Evolutionary conservation across 805 yeast genomes (phyloP).

Genomic region (Barnettozyma sp.): DNA sequence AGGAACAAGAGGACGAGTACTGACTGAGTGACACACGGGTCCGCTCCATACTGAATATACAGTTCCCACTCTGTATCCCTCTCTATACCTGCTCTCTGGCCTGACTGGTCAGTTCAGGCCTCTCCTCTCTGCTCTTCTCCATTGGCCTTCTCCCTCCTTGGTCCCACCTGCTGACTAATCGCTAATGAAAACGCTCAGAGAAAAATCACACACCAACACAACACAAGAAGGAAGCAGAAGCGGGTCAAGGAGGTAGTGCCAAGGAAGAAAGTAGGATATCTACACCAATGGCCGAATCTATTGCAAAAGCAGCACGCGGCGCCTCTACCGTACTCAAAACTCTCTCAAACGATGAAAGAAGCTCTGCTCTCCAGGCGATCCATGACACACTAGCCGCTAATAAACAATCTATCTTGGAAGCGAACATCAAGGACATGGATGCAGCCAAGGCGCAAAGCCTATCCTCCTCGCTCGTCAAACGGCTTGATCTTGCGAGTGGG

Average conservation of each 20-base stretch:
- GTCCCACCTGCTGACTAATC: too few relatives aligned
- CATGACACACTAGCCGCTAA: conserved; percentile 57
- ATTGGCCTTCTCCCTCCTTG: too few relatives aligned
- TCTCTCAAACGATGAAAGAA: conserved; percentile 63
- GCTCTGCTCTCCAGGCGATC: conserved; percentile 62
- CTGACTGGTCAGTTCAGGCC: too few relatives aligned
- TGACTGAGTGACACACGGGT: conserved; percentile 2
- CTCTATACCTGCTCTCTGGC: too few relatives aligned
- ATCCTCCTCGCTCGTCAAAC: conserved; percentile 65
- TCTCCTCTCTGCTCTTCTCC: too few relatives aligned
- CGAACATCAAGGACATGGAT: conserved; percentile 70
- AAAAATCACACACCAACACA: too few relatives aligned
- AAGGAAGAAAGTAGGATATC: too few relatives aligned
- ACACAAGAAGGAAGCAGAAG: too few relatives aligned
- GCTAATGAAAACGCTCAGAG: too few relatives aligned
- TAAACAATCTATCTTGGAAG: conserved; percentile 58
- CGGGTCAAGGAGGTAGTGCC: too few relatives aligned
- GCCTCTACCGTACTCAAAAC: conserved; percentile 84
- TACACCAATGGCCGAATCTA: conserved; percentile 56
- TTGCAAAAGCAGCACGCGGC: conserved; percentile 74
- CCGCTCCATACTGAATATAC: background rate
- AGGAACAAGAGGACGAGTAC: conserved; percentile 36
- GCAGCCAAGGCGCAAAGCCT: conserved; percentile 57
- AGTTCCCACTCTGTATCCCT: too few relatives aligned
- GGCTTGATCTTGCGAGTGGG: conserved; percentile 73